Evolutionary conservation across 257 asterid species (phyloP).

Genomic region (Penstemon davidsonii): DNA sequence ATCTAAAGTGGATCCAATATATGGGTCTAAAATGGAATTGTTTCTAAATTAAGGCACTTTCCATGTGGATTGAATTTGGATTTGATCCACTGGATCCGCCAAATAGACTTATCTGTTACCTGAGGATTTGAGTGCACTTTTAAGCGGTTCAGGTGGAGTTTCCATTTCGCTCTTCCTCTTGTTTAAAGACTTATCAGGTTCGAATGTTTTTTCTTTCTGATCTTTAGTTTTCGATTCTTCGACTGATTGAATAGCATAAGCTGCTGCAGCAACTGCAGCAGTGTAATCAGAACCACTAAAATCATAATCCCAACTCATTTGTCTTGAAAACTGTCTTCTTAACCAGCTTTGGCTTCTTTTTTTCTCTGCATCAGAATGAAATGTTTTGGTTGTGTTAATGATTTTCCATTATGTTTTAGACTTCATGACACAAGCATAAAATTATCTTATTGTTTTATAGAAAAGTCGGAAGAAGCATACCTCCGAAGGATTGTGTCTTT

Average conservation of each 20-base stretch:
- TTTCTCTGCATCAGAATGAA: conserved; percentile 44
- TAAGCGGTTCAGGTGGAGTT: conserved; percentile 33
- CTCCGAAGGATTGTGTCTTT: conserved; percentile 47
- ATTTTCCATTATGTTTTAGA: no score
- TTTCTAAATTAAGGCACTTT: no score
- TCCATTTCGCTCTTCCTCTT: conserved; percentile 36
- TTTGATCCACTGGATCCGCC: no score
- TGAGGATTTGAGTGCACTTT: conserved; percentile 45
- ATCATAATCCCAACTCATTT: conserved; percentile 54
- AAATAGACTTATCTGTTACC: conserved; percentile 35
- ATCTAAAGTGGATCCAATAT: no score
- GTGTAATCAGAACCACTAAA: conserved; percentile 46
- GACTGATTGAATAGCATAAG: conserved; percentile 65
- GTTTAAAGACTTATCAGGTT: conserved; percentile 32
- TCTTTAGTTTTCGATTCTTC: conserved; percentile 45
- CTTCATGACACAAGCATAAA: no score
- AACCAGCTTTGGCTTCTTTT: conserved; percentile 56
- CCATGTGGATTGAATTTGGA: no score
- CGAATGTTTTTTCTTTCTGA: conserved; percentile 26
- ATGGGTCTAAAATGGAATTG: no score
- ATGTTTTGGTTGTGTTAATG: not conserved
- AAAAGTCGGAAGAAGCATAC: conserved; percentile 23
- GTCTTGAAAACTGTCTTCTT: conserved; percentile 56
- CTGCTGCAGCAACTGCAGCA: conserved; percentile 81
- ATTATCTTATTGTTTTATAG: not conserved